Evolutionary conservation across 768 basidiomycete species (phyloP).

Genomic region (Trametes coccinea): DNA sequence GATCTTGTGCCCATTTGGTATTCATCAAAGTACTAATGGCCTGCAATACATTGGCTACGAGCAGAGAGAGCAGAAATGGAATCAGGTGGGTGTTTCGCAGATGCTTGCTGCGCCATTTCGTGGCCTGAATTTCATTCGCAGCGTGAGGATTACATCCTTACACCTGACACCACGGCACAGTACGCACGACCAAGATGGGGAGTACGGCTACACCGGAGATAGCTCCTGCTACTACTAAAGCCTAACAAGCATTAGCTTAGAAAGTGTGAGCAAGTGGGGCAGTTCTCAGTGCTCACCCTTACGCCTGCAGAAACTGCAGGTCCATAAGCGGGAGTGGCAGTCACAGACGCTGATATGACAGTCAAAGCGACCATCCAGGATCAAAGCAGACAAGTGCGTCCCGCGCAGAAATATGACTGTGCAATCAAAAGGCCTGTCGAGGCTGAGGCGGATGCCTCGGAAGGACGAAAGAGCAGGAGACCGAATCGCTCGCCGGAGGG

Average conservation of each 20-base stretch:
- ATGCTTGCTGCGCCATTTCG: constrained; percentile 15
- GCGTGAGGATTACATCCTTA: background rate
- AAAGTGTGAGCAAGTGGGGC: too few species aligned
- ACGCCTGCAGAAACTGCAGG: constrained; percentile 15
- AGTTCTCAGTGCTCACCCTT: constrained; percentile 1
- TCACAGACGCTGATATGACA: background rate
- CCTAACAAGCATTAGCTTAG: constrained; percentile 11
- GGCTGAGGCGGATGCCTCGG: constrained; percentile 9
- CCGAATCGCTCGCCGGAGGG: background rate
- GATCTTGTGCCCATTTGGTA: constrained; percentile 31
- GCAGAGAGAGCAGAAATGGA: constrained; percentile 33
- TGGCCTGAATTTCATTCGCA: constrained; percentile 13
- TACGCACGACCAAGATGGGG: constrained; percentile 22
- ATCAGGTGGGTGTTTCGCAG: constrained; percentile 30
- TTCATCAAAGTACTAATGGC: constrained; percentile 36
- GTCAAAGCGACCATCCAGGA: background rate
- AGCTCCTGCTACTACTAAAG: constrained; percentile 28
- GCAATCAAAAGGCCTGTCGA: constrained; percentile 3
- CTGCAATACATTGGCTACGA: constrained; percentile 36
- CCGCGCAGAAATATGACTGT: background rate
- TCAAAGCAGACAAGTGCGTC: background rate
- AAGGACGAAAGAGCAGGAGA: background rate
- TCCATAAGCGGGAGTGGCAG: constrained; percentile 4
- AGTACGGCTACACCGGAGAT: constrained; percentile 32
- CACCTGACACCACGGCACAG: background rate